These are phyloP conservation scores for Puccinia hordei DNA, from an alignment of 1,284 basidiomycete species.

Conservation along the genomic window DNA sequence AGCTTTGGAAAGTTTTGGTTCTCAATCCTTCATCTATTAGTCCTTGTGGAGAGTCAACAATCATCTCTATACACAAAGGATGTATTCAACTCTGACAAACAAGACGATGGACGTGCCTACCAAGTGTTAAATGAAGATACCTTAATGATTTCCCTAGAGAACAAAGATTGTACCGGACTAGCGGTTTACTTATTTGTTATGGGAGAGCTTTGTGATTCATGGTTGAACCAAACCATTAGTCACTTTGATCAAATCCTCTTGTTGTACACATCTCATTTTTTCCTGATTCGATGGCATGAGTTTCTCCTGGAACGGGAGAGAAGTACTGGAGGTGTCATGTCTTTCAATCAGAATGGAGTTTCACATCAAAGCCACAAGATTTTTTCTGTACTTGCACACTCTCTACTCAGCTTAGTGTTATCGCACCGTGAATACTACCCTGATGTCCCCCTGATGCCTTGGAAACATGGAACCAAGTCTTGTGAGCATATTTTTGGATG, in stretches of 20 bases:
- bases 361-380: conserved; percentile 18
- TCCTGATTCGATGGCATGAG: too few relatives aligned
- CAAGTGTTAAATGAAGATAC: neutral
- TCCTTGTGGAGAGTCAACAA: too few relatives aligned
- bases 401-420: neutral
- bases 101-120: too few relatives aligned
- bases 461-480: too few relatives aligned
- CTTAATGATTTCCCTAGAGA: neutral
- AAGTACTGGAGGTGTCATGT: neutral
- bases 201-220: neutral
- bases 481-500: too few relatives aligned
- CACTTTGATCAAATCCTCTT: conserved; percentile 15
- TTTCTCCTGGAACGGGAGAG: neutral
- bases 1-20: too few relatives aligned
- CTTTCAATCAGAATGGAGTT: conserved; percentile 3
- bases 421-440: conserved; percentile 20
- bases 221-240: conserved; percentile 22
- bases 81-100: too few relatives aligned
- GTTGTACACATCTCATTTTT: conserved; percentile 6
- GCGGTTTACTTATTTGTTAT: too few relatives aligned
- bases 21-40: too few relatives aligned
- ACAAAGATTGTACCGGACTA: conserved; percentile 15
- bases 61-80: too few relatives aligned
- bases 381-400: too few relatives aligned
- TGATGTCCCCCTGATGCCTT: conserved; percentile 5